Conservation (phyloP, 140 eudicot species). For the Cichorium intybus region DNA sequence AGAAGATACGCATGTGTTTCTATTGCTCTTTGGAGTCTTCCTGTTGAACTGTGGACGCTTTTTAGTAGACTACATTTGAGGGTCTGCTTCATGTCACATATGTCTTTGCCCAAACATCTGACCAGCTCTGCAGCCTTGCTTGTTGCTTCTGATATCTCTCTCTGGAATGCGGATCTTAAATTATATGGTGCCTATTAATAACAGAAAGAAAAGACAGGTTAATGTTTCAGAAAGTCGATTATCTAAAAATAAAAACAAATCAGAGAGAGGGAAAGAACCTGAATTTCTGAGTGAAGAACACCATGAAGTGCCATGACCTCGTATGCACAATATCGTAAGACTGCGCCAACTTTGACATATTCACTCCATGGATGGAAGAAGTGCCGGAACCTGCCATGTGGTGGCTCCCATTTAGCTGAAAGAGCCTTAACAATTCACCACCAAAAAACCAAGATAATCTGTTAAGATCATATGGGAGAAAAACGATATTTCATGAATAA, state of each 20-base stretch:
- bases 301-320: conserved; percentile 91
- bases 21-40: conserved; percentile 52
- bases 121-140: conserved; percentile 57
- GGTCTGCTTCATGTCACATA: conserved; percentile 49
- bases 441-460: not conserved
- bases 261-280: conserved; percentile 32
- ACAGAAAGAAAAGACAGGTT: not conserved
- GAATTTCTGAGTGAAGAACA: conserved; percentile 81
- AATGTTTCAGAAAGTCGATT: not conserved
- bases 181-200: conserved; percentile 56
- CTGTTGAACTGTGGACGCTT: conserved; percentile 43
- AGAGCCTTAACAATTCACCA: conserved; percentile 40
- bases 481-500: not conserved
- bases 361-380: conserved; percentile 74
- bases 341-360: conserved; percentile 74
- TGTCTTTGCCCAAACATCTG: conserved; percentile 56
- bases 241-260: not conserved
- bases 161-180: conserved; percentile 45
- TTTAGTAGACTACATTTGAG: conserved; percentile 34
- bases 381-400: conserved; percentile 66
- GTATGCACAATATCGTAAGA: conserved; percentile 65
- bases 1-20: conserved; percentile 54
- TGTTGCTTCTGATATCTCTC: conserved; percentile 63
- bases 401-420: conserved; percentile 89
- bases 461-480: not conserved